These are phyloP conservation scores for Mortierella hygrophila DNA, from an alignment of 192 early-diverging fungal genomes.

Conservation along the genomic window DNA sequence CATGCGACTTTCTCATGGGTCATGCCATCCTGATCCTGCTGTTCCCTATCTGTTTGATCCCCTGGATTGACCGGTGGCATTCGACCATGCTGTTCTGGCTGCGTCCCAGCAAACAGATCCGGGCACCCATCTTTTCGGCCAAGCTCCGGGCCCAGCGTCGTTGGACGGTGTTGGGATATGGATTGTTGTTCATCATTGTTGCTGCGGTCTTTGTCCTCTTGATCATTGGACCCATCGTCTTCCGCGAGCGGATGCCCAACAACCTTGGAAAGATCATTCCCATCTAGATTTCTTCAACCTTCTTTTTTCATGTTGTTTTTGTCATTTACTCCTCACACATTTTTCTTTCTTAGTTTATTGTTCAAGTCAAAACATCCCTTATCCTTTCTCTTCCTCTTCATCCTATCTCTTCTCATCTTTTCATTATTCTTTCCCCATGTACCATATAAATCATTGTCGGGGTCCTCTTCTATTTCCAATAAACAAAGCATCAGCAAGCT, in stretches of 20 bases:
- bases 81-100: constrained; percentile 86
- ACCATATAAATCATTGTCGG: background rate
- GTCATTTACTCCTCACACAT: background rate
- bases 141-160: constrained; percentile 71
- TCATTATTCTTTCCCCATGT: background rate
- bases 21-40: constrained; percentile 82
- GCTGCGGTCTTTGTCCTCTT: constrained; percentile 71
- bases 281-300: background rate
- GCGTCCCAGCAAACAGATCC: constrained; percentile 81
- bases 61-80: constrained; percentile 77
- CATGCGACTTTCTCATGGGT: constrained; percentile 79
- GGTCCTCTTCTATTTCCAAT: background rate
- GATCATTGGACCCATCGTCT: constrained; percentile 67
- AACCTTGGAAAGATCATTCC: constrained; percentile 4
- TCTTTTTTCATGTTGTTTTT: background rate
- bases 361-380: too few relatives aligned
- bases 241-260: background rate
- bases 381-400: background rate
- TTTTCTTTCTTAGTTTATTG: background rate
- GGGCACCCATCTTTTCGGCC: constrained; percentile 75
- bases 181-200: constrained; percentile 72
- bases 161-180: constrained; percentile 72
- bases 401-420: background rate
- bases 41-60: constrained; percentile 75
- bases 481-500: background rate